Percentiles rank a stretch among this genome's conserved stretches.
These are phyloP conservation scores for Sisymbrium altissimum DNA, from an alignment of 345 rosid species.

Conservation along the genomic window DNA sequence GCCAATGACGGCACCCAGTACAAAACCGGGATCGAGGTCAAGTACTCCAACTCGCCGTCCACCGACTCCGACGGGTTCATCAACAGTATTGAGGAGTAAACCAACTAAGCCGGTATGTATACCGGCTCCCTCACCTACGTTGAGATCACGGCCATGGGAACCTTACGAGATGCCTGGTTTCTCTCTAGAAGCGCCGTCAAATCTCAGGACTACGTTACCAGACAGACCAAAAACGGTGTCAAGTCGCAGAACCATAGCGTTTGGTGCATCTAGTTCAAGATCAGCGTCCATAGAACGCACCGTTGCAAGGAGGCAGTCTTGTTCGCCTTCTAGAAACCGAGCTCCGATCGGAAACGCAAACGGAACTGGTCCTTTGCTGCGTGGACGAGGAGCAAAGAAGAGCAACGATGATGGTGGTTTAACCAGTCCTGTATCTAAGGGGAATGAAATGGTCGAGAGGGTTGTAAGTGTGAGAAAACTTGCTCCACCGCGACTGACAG, in stretches of 20 bases:
- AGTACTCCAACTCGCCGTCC: conserved; percentile 58
- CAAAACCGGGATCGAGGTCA: conserved; percentile 48
- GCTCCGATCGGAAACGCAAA: conserved; percentile 38
- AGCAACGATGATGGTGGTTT: conserved; percentile 17
- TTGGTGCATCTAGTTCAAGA: conserved; percentile 26
- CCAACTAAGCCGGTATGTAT: conserved; percentile 2
- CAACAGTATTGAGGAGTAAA: conserved; percentile 1
- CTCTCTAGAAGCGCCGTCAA: conserved; percentile 57
- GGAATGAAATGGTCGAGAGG: conserved; percentile 65
- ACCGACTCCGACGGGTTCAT: conserved; percentile 40
- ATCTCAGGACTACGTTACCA: conserved; percentile 59
- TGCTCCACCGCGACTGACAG: conserved; percentile 54
- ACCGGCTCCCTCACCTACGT: conserved; percentile 41
- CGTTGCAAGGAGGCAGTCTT: conserved; percentile 51
- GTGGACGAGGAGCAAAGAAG: conserved; percentile 24
- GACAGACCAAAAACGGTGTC: conserved; percentile 68
- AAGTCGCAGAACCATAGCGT: conserved; percentile 57
- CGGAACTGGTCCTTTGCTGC: conserved; percentile 39
- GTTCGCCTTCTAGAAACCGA: conserved; percentile 69
- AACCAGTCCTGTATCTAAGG: conserved; percentile 49
- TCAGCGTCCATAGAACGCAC: conserved; percentile 37
- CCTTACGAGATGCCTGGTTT: conserved; percentile 52
- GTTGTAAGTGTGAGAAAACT: conserved; percentile 62
- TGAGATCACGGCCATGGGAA: conserved; percentile 53
- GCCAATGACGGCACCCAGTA: conserved; percentile 18